Evolutionary conservation across 768 basidiomycete genomes (phyloP), one percentile per base, ranked within the genome.

Genomic region (Lactifluus subvellereus): DNA sequence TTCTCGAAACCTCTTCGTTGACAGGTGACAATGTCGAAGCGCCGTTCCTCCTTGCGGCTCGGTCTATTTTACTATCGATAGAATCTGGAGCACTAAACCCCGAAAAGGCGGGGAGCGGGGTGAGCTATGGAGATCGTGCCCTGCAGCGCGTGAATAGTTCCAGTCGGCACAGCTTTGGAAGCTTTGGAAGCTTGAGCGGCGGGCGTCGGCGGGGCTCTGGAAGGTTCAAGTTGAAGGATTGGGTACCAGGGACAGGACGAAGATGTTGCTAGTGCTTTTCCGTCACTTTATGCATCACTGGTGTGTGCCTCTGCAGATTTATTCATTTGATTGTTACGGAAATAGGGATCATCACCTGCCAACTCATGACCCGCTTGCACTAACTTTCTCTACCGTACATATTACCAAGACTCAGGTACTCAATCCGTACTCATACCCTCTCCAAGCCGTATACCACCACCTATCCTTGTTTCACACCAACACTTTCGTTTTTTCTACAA

Each of bases 111-210:
- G 96, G 94, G 1, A 94, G 91, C 65, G 97, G 97, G 22, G 94
- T 99, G 50, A 93, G 90, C 70, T 99, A 97, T 71, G 97, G 97
- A 9, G 97, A 98, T 73, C 82, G 97, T 62, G 90, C 94, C 27
- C 79, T 98, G 37, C 82, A 94, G 60, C 82, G 96, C 69, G 92
- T 98, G 37, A 94, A 88, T 65, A 92, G 90, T 72, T 89, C 89
- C n/a, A 92, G 90, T 70, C 84, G 90, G 60, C 77, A 94, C 69
- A 92, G 91, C 72, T 91, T 92, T 72, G 90, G 89, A 16, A 91
- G 89, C 71, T 75, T 90, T 72, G 90, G 89, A 16, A 91, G 89
- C 71, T 75, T 90, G 55, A 89, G 87, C 70, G 84, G 81, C n/a
- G 76, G 81, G 50, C 84, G 87, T 54, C 79, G 79, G 69, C 83